phyloP scores from a whole-genome alignment of 2,329 filamentous ascomycete species.

The Cryphonectria nitschkei region DNA sequence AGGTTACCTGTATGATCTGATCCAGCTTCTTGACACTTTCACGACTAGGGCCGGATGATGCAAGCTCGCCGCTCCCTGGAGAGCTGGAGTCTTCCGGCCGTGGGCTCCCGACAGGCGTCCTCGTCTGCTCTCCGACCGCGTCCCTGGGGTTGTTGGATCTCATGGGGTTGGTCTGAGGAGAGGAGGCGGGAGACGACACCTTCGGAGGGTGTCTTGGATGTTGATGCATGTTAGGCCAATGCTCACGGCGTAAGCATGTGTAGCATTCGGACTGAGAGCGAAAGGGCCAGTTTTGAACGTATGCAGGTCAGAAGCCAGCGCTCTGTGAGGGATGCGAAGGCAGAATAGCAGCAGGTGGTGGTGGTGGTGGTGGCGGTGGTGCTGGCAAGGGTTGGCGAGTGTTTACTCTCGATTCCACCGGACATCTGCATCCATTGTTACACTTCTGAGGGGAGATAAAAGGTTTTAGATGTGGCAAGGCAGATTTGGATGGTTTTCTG shows the following conservation, averaged over 20 bases:
- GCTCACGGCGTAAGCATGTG: conserved; percentile 21
- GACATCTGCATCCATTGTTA: conserved; percentile 44
- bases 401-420: conserved; percentile 39
- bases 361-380: conserved; percentile 25
- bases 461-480: conserved; percentile 19
- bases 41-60: conserved; percentile 55
- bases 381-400: neutral
- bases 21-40: conserved; percentile 81
- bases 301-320: conserved; percentile 9
- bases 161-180: conserved; percentile 71
- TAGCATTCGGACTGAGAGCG: conserved; percentile 25
- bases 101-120: conserved; percentile 46
- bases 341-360: conserved; percentile 3
- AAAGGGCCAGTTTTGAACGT: neutral
- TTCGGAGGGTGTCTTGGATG: conserved; percentile 77
- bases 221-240: conserved; percentile 75
- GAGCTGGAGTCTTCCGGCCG: conserved; percentile 50
- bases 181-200: conserved; percentile 72
- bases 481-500: conserved; percentile 20
- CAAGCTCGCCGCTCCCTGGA: conserved; percentile 51
- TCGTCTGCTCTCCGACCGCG: conserved; percentile 43
- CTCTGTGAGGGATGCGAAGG: conserved; percentile 4
- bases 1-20: conserved; percentile 82
- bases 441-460: conserved; percentile 18
- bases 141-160: conserved; percentile 79